These are phyloP conservation scores for Helicocarpus griseus DNA, from an alignment of 2,329 filamentous ascomycete genomes.

Conservation along the genomic window DNA sequence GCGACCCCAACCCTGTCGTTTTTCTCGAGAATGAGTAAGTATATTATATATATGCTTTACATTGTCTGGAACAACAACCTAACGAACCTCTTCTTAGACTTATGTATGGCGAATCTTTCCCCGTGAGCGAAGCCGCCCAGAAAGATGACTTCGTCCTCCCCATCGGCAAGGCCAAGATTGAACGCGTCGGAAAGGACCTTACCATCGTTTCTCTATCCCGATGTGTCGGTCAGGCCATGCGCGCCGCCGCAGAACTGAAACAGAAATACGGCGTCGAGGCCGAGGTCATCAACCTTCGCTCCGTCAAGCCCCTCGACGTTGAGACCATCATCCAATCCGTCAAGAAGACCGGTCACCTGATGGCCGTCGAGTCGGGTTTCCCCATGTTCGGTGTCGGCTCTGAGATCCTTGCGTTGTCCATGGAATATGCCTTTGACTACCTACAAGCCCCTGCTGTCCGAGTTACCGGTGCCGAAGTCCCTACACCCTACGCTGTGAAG, in stretches of 20 bases:
- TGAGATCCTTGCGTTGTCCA: constrained; percentile 86
- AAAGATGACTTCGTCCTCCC: constrained; percentile 94
- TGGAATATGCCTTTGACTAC: constrained; percentile 98
- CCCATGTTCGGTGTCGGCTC: constrained; percentile 86
- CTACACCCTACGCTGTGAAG: constrained; percentile 86
- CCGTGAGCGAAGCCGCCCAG: constrained; percentile 94
- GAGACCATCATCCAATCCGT: constrained; percentile 93
- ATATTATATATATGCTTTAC: not conserved
- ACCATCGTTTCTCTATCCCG: constrained; percentile 93
- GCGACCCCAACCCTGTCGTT: constrained; percentile 94
- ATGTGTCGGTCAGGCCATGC: constrained; percentile 84
- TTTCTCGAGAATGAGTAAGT: constrained; percentile 72
- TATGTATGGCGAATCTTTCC: constrained; percentile 88
- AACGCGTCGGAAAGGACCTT: constrained; percentile 89
- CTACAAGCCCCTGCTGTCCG: constrained; percentile 87
- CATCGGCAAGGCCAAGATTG: constrained; percentile 98
- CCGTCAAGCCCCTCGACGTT: constrained; percentile 90
- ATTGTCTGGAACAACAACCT: not conserved
- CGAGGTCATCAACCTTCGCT: constrained; percentile 97
- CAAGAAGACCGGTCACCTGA: constrained; percentile 93
- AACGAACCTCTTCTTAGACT: constrained; percentile 38
- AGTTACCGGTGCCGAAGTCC: constrained; percentile 93
- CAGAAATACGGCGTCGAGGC: constrained; percentile 92
- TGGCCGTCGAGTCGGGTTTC: constrained; percentile 92
- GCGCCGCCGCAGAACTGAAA: constrained; percentile 84